A percentile compares a stretch with the other conserved stretches of the same genome.
Conservation (phyloP, 164 flowering plant species). For the Stephania japonica region DNA sequence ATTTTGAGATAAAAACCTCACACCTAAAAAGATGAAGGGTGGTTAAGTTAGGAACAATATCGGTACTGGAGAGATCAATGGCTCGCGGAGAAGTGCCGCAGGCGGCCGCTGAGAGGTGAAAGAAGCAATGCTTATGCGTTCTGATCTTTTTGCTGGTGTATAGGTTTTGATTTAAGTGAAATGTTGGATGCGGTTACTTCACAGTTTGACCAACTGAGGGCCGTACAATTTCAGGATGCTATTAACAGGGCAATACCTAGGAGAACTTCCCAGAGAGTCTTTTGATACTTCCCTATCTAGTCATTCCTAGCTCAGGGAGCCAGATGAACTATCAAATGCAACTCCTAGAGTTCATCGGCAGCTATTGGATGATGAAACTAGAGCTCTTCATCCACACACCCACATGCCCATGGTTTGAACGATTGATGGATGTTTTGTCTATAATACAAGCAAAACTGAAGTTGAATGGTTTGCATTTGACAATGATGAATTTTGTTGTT, state of each 20-base stretch:
- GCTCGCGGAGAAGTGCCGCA: too few relatives aligned
- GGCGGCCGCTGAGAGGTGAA: too few relatives aligned
- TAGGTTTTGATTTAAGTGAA: conserved; percentile 94
- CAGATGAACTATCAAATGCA: conserved; percentile 38
- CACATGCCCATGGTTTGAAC: too few relatives aligned
- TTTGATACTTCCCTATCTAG: conserved; percentile 26
- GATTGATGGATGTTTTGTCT: too few relatives aligned
- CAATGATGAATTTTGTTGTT: too few relatives aligned
- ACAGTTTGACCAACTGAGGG: conserved; percentile 82
- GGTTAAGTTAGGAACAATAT: too few relatives aligned
- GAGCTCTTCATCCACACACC: conserved; percentile 36
- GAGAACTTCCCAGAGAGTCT: conserved; percentile 38
- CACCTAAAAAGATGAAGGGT: too few relatives aligned
- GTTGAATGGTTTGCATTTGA: too few relatives aligned
- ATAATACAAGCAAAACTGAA: too few relatives aligned
- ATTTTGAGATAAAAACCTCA: too few relatives aligned
- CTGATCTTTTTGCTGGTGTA: conserved; percentile 13
- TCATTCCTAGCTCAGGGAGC: conserved; percentile 33
- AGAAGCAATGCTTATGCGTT: neutral
- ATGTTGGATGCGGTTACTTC: conserved; percentile 80
- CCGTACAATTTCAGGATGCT: conserved; percentile 74
- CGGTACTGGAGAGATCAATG: too few relatives aligned
- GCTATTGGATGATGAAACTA: conserved; percentile 88
- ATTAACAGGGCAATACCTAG: conserved; percentile 68
- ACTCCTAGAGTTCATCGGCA: conserved; percentile 65